A percentile compares a stretch with the other conserved stretches of the same genome.
phyloP scores from a whole-genome alignment of 78 protist genomes.

The Monocercomonoides exilis region DNA sequence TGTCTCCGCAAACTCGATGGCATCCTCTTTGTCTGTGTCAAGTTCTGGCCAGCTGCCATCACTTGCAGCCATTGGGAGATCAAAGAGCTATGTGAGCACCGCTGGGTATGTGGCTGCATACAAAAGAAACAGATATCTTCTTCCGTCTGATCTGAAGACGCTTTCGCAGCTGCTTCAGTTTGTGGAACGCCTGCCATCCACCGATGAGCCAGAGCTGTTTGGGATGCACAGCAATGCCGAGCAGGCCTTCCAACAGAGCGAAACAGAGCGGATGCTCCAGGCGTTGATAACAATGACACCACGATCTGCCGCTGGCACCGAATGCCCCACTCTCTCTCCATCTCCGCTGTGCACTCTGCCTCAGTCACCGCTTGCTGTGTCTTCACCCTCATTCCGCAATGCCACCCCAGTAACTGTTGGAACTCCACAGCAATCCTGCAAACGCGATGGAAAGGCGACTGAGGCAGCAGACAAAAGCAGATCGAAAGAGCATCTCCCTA shows the following conservation, averaged over 20 bases:
- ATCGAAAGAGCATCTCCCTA: too few relatives aligned
- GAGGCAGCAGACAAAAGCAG: too few relatives aligned
- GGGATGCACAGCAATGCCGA: conserved; percentile 78
- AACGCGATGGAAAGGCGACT: too few relatives aligned
- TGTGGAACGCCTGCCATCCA: conserved; percentile 39
- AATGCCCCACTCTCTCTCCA: conserved; percentile 25
- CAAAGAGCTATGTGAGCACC: too few relatives aligned
- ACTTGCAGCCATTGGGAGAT: too few relatives aligned
- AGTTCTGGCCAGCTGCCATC: too few relatives aligned
- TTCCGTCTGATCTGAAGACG: neutral
- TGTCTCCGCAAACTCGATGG: too few relatives aligned
- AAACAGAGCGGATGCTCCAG: conserved; percentile 31
- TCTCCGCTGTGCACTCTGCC: neutral
- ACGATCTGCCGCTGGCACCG: conserved; percentile 14
- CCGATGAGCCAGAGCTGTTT: conserved; percentile 62
- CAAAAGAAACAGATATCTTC: neutral
- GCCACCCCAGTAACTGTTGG: too few relatives aligned
- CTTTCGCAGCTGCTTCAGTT: neutral
- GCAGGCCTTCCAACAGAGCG: conserved; percentile 46
- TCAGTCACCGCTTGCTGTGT: conserved; percentile 50
- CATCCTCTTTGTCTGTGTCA: too few relatives aligned
- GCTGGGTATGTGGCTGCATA: neutral
- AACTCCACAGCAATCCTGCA: too few relatives aligned
- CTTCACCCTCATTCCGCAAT: too few relatives aligned
- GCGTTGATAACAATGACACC: conserved; percentile 46